Evolutionary conservation across 2,329 filamentous ascomycete genomes (phyloP), one percentile per base, ranked within the genome.

Genomic region (Truncatella angustata): DNA sequence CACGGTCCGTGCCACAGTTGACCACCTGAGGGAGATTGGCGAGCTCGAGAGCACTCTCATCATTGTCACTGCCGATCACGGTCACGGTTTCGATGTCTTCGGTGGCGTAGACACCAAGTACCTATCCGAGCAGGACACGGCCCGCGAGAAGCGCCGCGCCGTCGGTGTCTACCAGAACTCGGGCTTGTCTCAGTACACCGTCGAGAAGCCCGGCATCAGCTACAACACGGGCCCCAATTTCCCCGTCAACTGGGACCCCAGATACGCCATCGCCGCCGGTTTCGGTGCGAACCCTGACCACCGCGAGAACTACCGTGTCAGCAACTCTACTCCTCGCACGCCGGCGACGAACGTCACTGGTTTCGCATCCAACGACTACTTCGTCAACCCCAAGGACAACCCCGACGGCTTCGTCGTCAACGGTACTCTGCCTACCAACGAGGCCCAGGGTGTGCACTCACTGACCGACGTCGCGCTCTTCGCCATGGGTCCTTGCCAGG

Each of bases 51-150:
- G 91, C 55, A 95, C 90, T 1, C 81, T 93, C 3, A 78, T 95
- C 58, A 67, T 95, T 46, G 88, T 94, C 45, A 91, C 90, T 3
- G 87, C 90, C n/a, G 90, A 95, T 65, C 90, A 94, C 75, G 90
- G 90, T 37, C 90, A 95, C 72, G 90, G 90, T 51, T 95, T 95
- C 66, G 90, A 92, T 60, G 90, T 95, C 60, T 92, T 87, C 66
- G 90, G 90, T 56, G 85, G 79, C 57, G 88, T 90, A 44, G 90
- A 95, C 65, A 94, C 90, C 16, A 76, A 87, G 66, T 94, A 92
- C 70, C 77, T 93, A 43, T 74, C 80, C 14, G 79, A 80, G 4
- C 82, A 91, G 61, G 70, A 76, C 5, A 77, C 78, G 16, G 83
- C 88, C 66, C 86, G 90, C 60, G 73, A 81, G 61, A 93, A 91